Evolutionary conservation across 768 basidiomycete genomes (phyloP), one percentile per base, ranked within the genome.

Genomic region (Crassisporium funariophilum): DNA sequence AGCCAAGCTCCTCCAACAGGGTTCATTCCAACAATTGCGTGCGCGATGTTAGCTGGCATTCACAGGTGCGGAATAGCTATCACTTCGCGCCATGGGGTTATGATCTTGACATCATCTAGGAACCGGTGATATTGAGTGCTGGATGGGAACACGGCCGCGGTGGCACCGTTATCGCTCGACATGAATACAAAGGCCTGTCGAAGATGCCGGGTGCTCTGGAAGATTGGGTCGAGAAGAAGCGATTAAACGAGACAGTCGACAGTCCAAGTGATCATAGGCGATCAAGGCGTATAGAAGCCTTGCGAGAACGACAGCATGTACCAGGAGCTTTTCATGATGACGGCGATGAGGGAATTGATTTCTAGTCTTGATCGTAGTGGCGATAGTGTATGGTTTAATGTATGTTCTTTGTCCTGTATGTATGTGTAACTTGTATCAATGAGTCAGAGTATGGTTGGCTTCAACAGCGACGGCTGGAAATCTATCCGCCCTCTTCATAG

Each of bases 1-100:
- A 88, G 47, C 66, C 68, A 1, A 61, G 62, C 7, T 48, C 66
- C 15, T 54, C 60, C 15, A 54, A 49, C 15, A 61, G 67, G n/a
- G 34, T 59, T 49, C 62, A 64, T 35, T 47, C 57, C 40, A 59
- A 59, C 9, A 72, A 74, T 19, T 90, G 88, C 52, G 94, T 98
- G 3, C 83, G 95, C 34, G 95, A 98, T 61, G 93, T 98, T 50
- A 88, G 88, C 61, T 99, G 97, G 97, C 92, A 93, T 64, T 83
- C 88, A 23, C 81, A 81, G 74, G 88, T 87, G 64, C 27, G 63
- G 49, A 20, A 29, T 9, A 44, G 11, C 27, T 47, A 21, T 12
- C 13, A n/a, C 27, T 29, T 16, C 16, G 9, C 27, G 16, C 36
- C 15, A 35, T 22, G 41, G 13, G 41, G 21, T 35, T 8, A 57